Percentiles rank a stretch among this genome's conserved stretches.
phyloP scores from a whole-genome alignment of 2,329 filamentous ascomycete species.

The Curvularia sp. region DNA sequence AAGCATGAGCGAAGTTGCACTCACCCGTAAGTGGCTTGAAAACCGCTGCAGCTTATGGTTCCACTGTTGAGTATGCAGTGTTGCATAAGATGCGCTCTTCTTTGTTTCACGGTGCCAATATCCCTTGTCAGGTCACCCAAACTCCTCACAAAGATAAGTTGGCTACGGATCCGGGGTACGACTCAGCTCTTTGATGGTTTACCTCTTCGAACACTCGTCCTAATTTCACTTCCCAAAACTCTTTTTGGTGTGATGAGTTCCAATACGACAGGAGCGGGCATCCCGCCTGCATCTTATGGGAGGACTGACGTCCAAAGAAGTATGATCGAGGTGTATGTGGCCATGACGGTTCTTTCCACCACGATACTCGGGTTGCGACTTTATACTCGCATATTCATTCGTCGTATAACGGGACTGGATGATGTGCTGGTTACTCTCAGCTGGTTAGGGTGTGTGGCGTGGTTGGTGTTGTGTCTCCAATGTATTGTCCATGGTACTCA shows the following conservation, averaged over 20 bases:
- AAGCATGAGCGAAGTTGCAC: not conserved
- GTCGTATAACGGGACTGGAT: slow-evolving; percentile 19
- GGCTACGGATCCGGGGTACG: slow-evolving; percentile 4
- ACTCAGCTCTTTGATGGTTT: slow-evolving; percentile 1
- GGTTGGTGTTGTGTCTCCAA: slow-evolving; percentile 21
- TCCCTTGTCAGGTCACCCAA: slow-evolving; percentile 8
- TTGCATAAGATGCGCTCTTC: slow-evolving; percentile 6
- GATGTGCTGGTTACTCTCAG: slow-evolving; percentile 22
- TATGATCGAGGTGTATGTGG: slow-evolving; percentile 22
- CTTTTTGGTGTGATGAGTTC: slow-evolving; percentile 9
- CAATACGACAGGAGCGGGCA: slow-evolving; percentile 10
- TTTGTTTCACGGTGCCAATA: slow-evolving; percentile 8
- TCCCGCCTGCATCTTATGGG: slow-evolving; percentile 17
- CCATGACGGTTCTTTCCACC: slow-evolving; percentile 22
- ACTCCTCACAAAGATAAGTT: slow-evolving; percentile 18
- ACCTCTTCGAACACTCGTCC: slow-evolving; percentile 1
- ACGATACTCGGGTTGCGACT: slow-evolving; percentile 21
- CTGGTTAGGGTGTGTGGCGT: slow-evolving; percentile 28
- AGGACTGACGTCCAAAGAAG: slow-evolving; percentile 21
- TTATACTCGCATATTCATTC: slow-evolving; percentile 28
- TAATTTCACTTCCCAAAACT: not conserved
- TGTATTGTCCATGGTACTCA: slow-evolving; percentile 6
- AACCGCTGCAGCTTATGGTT: slow-evolving; percentile 12
- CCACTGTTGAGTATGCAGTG: slow-evolving; percentile 15
- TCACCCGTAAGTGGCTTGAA: slow-evolving; percentile 2